Evolutionary conservation across 1,139 yeast genomes (phyloP).

Genomic region (Hyphopichia fennica): DNA sequence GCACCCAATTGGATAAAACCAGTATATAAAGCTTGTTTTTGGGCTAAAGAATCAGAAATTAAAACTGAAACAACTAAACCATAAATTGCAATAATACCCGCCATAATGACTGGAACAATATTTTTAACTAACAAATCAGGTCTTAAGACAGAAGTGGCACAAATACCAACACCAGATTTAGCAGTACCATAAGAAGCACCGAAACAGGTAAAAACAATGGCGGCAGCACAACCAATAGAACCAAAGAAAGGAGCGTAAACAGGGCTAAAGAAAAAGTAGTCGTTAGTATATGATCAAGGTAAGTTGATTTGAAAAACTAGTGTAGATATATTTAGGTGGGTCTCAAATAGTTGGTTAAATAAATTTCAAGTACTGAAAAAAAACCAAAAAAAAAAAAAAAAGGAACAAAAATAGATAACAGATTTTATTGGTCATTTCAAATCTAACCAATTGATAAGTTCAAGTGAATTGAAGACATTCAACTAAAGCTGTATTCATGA

Average conservation of each 20-base stretch:
- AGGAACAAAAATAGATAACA: too few species aligned
- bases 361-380: too few species aligned
- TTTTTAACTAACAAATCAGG: conserved; percentile 91
- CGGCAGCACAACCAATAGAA: conserved; percentile 98
- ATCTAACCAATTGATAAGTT: too few species aligned
- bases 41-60: conserved; percentile 87
- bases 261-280: conserved; percentile 43
- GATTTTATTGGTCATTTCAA: too few species aligned
- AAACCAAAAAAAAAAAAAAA: too few species aligned
- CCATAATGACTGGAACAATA: conserved; percentile 97
- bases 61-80: conserved; percentile 97
- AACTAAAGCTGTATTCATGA: too few species aligned
- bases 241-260: conserved; percentile 93
- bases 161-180: conserved; percentile 98
- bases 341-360: too few species aligned
- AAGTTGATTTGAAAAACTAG: too few species aligned
- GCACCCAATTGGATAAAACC: conserved; percentile 99
- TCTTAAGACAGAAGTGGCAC: conserved; percentile 96
- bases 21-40: conserved; percentile 89
- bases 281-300: neutral
- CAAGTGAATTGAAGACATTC: too few species aligned
- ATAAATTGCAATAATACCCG: conserved; percentile 99
- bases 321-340: too few species aligned
- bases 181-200: conserved; percentile 99
- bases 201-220: conserved; percentile 96